A percentile compares a stretch with the other conserved stretches of the same genome.
phyloP scores from a whole-genome alignment of 169 alveolate genomes.

The Plasmodium yoelii region DNA sequence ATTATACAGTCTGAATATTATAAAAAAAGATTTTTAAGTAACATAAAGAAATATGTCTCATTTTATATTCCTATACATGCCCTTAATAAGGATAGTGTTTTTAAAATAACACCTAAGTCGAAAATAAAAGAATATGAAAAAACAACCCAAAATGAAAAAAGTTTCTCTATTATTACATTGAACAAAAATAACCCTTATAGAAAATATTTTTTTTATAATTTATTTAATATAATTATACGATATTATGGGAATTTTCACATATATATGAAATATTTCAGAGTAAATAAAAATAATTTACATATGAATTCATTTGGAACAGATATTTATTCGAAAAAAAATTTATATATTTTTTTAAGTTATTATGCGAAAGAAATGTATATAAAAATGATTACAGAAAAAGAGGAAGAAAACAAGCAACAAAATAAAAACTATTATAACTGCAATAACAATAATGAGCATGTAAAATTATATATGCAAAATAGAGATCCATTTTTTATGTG shows the following conservation, averaged over 20 bases:
- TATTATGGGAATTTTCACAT: constrained; percentile 37
- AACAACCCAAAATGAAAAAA: background rate
- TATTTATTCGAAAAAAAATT: constrained; percentile 31
- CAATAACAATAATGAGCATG: too few relatives aligned
- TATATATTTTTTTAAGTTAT: constrained; percentile 40
- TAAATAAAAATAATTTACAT: background rate
- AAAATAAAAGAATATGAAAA: too few relatives aligned
- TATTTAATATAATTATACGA: constrained; percentile 54
- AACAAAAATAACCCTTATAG: constrained; percentile 30
- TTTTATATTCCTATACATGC: constrained; percentile 59
- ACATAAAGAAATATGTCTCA: constrained; percentile 57
- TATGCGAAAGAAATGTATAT: constrained; percentile 31
- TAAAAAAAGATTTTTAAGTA: constrained; percentile 63
- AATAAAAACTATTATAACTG: too few relatives aligned
- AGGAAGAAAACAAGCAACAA: background rate
- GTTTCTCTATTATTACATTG: constrained; percentile 34
- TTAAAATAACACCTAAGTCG: constrained; percentile 8
- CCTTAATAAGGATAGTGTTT: constrained; percentile 48
- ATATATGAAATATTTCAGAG: constrained; percentile 39
- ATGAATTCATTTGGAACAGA: constrained; percentile 8
- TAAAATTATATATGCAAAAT: background rate
- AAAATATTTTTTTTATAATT: constrained; percentile 34
- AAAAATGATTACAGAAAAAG: constrained; percentile 9
- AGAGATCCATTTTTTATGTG: background rate
- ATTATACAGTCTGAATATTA: constrained; percentile 76